These are phyloP conservation scores for Russula lepida DNA, from an alignment of 768 basidiomycete species.

Conservation along the genomic window DNA sequence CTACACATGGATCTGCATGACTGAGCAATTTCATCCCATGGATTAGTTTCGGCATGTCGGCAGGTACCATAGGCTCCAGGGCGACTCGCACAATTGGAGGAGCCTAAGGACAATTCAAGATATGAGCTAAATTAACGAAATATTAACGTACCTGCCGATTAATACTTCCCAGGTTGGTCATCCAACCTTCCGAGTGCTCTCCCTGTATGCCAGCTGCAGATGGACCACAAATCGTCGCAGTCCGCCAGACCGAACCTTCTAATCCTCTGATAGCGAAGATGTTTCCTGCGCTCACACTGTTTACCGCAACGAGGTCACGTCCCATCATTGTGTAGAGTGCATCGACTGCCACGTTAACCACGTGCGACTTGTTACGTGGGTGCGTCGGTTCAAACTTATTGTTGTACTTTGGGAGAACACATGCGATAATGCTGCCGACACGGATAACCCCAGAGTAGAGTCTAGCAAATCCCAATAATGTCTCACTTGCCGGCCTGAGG, in stretches of 20 bases:
- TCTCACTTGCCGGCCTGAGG: constrained; percentile 40
- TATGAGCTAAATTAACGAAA: not conserved
- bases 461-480: constrained; percentile 85
- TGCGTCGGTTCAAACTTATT: constrained; percentile 51
- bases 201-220: constrained; percentile 35
- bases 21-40: constrained; percentile 80
- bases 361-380: constrained; percentile 56
- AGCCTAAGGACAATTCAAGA: constrained; percentile 36
- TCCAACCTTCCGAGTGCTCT: constrained; percentile 36
- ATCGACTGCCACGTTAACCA: constrained; percentile 54
- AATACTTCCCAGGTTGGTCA: constrained; percentile 78
- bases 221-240: constrained; percentile 80
- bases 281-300: constrained; percentile 82
- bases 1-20: constrained; percentile 95
- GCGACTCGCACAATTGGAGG: constrained; percentile 94
- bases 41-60: constrained; percentile 85
- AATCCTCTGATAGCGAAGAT: constrained; percentile 89
- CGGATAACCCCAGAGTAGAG: constrained; percentile 84
- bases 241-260: constrained; percentile 84
- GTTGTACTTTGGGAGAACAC: constrained; percentile 84
- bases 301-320: constrained; percentile 77
- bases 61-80: constrained; percentile 72
- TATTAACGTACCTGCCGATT: constrained; percentile 44
- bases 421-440: constrained; percentile 54
- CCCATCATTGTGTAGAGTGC: constrained; percentile 98